Percentiles rank a stretch among this genome's conserved stretches.
Evolutionary conservation across 1,139 yeast species (phyloP).

Genomic region (Nakaseomyces kungkrabaensis): DNA sequence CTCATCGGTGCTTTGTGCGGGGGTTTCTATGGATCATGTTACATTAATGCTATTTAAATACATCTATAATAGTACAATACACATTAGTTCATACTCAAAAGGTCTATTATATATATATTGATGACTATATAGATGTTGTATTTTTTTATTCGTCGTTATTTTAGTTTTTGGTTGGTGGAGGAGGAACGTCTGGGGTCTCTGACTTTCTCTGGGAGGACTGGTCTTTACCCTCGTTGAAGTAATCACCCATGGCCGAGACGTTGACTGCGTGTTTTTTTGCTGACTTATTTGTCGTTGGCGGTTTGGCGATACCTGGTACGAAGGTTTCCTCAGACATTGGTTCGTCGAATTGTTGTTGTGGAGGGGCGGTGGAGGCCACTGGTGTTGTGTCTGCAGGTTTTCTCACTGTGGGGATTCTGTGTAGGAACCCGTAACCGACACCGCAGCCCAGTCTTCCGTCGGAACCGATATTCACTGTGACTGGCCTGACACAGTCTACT

Average conservation of each 20-base stretch:
- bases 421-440: conserved; percentile 85
- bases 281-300: conserved; percentile 18
- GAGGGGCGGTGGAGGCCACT: conserved; percentile 5
- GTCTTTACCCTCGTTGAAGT: conserved; percentile 32
- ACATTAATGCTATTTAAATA: too few species aligned
- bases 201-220: conserved; percentile 17
- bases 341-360: conserved; percentile 8
- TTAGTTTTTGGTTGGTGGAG: not conserved
- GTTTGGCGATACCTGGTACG: conserved; percentile 5
- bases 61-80: too few species aligned
- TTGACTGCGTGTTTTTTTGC: conserved; percentile 24
- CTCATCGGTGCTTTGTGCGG: not conserved
- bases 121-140: too few species aligned
- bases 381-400: conserved; percentile 3
- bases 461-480: conserved; percentile 67
- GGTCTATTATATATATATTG: too few species aligned
- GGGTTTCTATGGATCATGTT: not conserved
- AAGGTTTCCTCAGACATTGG: conserved; percentile 1
- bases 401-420: conserved; percentile 52
- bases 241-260: conserved; percentile 26
- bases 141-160: too few species aligned
- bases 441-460: conserved; percentile 85
- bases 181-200: not conserved
- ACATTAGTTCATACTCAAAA: too few species aligned
- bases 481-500: conserved; percentile 77